Percentiles rank a stretch among this genome's conserved stretches.
These are phyloP conservation scores for Suillus brevipes DNA, from an alignment of 768 basidiomycete genomes.

Conservation along the genomic window DNA sequence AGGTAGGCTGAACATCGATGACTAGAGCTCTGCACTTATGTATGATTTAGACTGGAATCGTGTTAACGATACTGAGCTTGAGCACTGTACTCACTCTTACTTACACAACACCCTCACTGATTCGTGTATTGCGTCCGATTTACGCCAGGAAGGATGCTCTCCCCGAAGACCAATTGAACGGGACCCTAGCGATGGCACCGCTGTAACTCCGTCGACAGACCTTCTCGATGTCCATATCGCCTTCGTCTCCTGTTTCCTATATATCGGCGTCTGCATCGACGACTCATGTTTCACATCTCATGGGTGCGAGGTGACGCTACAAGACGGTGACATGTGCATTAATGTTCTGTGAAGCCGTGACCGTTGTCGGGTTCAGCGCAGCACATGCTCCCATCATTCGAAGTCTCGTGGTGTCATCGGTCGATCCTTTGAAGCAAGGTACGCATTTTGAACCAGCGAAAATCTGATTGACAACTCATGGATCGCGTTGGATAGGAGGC, in stretches of 20 bases:
- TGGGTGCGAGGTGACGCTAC: slow-evolving; percentile 15
- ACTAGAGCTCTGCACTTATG: not conserved
- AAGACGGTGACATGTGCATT: not conserved
- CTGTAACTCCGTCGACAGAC: slow-evolving; percentile 22
- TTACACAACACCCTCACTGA: slow-evolving; percentile 22
- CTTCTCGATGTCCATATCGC: slow-evolving; percentile 31
- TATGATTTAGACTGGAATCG: slow-evolving; percentile 26
- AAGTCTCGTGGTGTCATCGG: slow-evolving; percentile 29
- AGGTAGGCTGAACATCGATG: slow-evolving; percentile 16
- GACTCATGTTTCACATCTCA: slow-evolving; percentile 9
- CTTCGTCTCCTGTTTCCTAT: slow-evolving; percentile 19
- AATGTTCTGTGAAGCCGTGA: slow-evolving; percentile 16
- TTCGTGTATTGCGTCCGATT: slow-evolving; percentile 27
- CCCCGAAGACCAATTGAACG: not conserved
- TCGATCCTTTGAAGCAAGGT: slow-evolving; percentile 32
- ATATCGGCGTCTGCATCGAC: slow-evolving; percentile 17
- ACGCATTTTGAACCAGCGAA: not conserved
- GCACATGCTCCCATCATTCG: slow-evolving; percentile 21
- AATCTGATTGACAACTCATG: not conserved
- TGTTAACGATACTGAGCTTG: slow-evolving; percentile 20
- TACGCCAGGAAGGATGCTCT: slow-evolving; percentile 14
- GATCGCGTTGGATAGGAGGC: slow-evolving; percentile 18
- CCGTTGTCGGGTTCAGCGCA: slow-evolving; percentile 16
- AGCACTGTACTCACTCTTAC: slow-evolving; percentile 21
- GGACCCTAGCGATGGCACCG: not conserved